phyloP scores from a whole-genome alignment of 257 asterid species.

The Solanum neorickii region DNA sequence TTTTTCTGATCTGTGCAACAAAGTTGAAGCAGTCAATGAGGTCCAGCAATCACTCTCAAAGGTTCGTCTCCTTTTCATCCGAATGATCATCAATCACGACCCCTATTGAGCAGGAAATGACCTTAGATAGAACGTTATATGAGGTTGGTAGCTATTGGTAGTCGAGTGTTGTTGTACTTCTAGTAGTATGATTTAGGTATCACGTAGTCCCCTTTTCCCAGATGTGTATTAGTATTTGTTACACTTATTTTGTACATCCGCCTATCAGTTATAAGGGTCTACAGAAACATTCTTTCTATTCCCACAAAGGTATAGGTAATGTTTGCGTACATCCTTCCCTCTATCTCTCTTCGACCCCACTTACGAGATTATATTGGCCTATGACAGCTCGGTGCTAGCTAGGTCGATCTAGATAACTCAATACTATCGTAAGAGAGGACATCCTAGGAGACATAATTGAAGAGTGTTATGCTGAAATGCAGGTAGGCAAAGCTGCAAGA shows the following conservation, averaged over 20 bases:
- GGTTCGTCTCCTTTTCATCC: slow-evolving; percentile 26
- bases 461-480: not conserved
- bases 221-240: not conserved
- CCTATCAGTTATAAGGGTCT: no score
- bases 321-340: not conserved
- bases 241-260: not conserved
- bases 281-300: not conserved
- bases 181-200: not conserved
- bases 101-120: not conserved
- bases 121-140: not conserved
- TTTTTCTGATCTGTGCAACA: slow-evolving; percentile 60
- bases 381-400: not conserved
- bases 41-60: slow-evolving; percentile 66
- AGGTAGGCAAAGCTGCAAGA: slow-evolving; percentile 63
- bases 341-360: not conserved
- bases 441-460: not conserved
- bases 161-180: not conserved
- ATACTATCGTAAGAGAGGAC: not conserved
- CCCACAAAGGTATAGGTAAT: not conserved
- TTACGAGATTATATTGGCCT: not conserved
- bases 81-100: not conserved
- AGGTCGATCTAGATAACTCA: not conserved
- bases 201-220: not conserved
- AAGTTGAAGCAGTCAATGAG: slow-evolving; percentile 51
- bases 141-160: not conserved